Conservation (phyloP, 306 rosid species). For the Dalbergia cochinchinensis region DNA sequence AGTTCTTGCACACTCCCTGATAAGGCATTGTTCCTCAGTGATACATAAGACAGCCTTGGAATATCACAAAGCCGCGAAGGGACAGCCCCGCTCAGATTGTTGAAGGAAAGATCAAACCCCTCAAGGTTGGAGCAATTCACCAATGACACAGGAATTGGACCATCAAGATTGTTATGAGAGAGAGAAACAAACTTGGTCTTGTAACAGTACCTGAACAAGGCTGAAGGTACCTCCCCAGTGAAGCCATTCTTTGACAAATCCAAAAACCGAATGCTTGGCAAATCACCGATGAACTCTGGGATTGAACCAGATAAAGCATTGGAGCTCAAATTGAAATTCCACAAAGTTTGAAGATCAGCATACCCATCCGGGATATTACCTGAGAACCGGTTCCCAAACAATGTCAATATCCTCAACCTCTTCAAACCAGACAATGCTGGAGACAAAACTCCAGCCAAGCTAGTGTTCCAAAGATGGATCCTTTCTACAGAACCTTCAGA, state of each 20-base stretch:
- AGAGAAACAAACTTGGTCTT: constrained; percentile 84
- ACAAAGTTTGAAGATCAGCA: constrained; percentile 70
- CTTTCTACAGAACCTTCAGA: constrained; percentile 81
- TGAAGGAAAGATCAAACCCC: constrained; percentile 96
- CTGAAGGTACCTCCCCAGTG: constrained; percentile 79
- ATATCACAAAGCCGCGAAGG: constrained; percentile 72
- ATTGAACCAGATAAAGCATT: constrained; percentile 85
- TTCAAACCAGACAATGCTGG: constrained; percentile 81
- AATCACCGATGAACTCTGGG: constrained; percentile 90
- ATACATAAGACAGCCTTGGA: constrained; percentile 73
- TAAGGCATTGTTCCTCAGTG: constrained; percentile 77
- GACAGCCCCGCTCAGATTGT: constrained; percentile 77
- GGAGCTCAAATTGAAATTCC: constrained; percentile 94
- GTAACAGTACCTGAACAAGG: constrained; percentile 76
- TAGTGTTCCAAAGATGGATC: constrained; percentile 87
- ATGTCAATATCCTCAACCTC: constrained; percentile 78
- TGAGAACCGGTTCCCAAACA: constrained; percentile 80
- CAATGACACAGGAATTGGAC: constrained; percentile 77
- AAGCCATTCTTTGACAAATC: constrained; percentile 91
- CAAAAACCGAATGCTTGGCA: constrained; percentile 78
- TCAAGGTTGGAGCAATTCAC: constrained; percentile 80
- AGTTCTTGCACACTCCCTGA: constrained; percentile 69
- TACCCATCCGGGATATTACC: constrained; percentile 80
- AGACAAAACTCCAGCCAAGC: constrained; percentile 78
- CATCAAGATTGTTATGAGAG: constrained; percentile 78